A percentile compares a stretch with the other conserved stretches of the same genome.
phyloP scores from a whole-genome alignment of 2,329 filamentous ascomycete genomes.

The Fusarium sarcochroum region DNA sequence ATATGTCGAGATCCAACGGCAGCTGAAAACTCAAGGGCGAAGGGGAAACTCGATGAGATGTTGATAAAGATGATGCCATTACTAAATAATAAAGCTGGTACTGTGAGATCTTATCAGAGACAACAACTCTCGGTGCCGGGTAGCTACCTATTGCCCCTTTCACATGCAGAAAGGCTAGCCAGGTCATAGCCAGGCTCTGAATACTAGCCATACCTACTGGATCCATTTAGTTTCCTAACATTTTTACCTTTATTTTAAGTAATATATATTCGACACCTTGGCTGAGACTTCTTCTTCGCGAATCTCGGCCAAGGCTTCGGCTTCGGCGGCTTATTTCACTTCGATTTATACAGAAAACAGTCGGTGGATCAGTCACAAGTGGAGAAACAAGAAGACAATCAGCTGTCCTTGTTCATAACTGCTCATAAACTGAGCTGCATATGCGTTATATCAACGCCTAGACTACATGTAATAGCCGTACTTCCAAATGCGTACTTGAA shows the following conservation, averaged over 20 bases:
- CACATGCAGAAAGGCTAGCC: not conserved
- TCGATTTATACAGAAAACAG: no score
- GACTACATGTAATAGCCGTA: not conserved
- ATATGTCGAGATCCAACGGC: not conserved
- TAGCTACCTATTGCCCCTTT: conserved; percentile 9
- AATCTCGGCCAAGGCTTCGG: not conserved
- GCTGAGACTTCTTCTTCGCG: not conserved
- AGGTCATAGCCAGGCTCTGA: not conserved
- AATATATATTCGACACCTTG: not conserved
- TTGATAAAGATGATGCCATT: conserved; percentile 23
- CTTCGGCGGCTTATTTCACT: not conserved
- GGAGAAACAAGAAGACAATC: not conserved
- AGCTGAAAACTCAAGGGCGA: not conserved
- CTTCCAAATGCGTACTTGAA: not conserved
- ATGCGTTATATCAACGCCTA: not conserved
- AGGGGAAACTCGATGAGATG: conserved; percentile 1
- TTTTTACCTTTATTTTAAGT: not conserved
- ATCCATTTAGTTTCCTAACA: not conserved
- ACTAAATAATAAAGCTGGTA: conserved; percentile 2
- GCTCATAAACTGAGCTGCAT: not conserved
- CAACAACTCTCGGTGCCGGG: not conserved
- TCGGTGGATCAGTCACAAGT: not conserved
- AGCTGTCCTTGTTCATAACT: not conserved
- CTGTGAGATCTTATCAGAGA: conserved; percentile 14
- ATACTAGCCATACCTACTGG: not conserved